These are phyloP conservation scores for Tylopilus subfusipes DNA, from an alignment of 768 basidiomycete species.

Conservation along the genomic window DNA sequence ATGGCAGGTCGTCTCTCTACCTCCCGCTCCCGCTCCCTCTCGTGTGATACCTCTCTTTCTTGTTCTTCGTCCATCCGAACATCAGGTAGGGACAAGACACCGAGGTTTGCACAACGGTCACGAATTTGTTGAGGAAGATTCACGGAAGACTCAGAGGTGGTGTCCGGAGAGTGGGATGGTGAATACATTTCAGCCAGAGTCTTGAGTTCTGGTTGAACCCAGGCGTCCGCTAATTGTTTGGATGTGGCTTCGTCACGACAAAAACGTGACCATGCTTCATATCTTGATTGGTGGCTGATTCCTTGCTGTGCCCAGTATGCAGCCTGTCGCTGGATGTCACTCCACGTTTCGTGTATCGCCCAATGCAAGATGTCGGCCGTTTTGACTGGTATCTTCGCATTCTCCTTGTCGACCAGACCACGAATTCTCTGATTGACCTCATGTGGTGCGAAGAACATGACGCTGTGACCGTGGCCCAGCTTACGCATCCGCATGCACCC, in stretches of 20 bases:
- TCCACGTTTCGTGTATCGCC: background rate
- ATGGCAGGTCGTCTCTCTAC: background rate
- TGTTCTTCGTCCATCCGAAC: background rate
- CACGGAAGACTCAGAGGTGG: background rate
- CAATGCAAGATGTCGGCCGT: background rate
- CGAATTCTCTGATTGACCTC: background rate
- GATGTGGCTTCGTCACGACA: background rate
- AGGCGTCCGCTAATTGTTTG: background rate
- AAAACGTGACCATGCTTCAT: background rate
- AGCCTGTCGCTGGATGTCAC: background rate
- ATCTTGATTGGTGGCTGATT: background rate
- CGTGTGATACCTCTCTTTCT: background rate
- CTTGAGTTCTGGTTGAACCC: background rate
- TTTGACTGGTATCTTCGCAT: background rate
- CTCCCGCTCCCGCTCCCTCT: background rate
- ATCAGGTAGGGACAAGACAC: background rate
- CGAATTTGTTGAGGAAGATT: background rate
- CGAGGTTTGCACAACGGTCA: background rate
- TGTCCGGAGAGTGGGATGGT: background rate
- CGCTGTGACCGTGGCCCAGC: background rate
- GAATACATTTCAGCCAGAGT: background rate
- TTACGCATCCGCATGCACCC: slow-evolving; percentile 1
- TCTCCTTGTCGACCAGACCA: background rate
- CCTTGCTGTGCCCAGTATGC: background rate
- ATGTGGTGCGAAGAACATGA: background rate